A percentile compares a stretch with the other conserved stretches of the same genome.
Evolutionary conservation across 2,329 filamentous ascomycete genomes (phyloP).

Genomic region (Alternaria alternata): DNA sequence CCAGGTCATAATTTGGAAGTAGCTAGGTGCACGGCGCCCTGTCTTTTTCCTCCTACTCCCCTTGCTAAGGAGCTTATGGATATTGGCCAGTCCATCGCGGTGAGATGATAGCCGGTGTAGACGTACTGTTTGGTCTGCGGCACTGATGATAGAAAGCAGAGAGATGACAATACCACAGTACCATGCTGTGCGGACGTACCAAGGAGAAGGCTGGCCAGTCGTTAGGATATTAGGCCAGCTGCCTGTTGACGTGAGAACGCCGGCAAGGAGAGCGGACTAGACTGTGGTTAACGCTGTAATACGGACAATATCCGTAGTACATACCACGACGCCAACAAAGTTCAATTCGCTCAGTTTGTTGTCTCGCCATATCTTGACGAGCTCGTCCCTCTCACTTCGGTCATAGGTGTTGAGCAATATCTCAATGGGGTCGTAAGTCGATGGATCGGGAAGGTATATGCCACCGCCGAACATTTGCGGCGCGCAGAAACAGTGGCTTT

Average conservation of each 20-base stretch:
- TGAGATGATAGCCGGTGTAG: conserved; percentile 55
- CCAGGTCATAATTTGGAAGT: conserved; percentile 46
- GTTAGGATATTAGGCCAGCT: conserved; percentile 53
- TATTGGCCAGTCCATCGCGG: conserved; percentile 46
- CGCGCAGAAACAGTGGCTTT: conserved; percentile 11
- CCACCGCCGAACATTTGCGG: conserved; percentile 43
- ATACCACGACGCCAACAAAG: conserved; percentile 53
- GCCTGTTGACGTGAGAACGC: conserved; percentile 54
- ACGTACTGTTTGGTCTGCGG: conserved; percentile 53
- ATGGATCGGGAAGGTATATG: conserved; percentile 40
- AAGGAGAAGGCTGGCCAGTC: conserved; percentile 48
- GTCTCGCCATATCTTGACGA: conserved; percentile 51
- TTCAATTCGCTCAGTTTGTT: conserved; percentile 52
- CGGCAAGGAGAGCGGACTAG: conserved; percentile 48
- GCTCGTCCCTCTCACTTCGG: conserved; percentile 40
- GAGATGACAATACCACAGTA: conserved; percentile 58
- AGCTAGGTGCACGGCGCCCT: conserved; percentile 30
- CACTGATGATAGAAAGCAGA: conserved; percentile 59
- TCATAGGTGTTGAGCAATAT: conserved; percentile 49
- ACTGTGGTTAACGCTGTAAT: not conserved
- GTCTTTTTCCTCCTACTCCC: conserved; percentile 25
- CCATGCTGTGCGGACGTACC: conserved; percentile 53
- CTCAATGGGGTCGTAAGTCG: conserved; percentile 48
- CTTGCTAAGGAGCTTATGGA: conserved; percentile 45
- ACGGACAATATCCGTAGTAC: conserved; percentile 10